Evolutionary conservation across 352 stramenopile genomes (phyloP), one percentile per base, ranked within the genome.

Genomic region (Pythium phragmitis): DNA sequence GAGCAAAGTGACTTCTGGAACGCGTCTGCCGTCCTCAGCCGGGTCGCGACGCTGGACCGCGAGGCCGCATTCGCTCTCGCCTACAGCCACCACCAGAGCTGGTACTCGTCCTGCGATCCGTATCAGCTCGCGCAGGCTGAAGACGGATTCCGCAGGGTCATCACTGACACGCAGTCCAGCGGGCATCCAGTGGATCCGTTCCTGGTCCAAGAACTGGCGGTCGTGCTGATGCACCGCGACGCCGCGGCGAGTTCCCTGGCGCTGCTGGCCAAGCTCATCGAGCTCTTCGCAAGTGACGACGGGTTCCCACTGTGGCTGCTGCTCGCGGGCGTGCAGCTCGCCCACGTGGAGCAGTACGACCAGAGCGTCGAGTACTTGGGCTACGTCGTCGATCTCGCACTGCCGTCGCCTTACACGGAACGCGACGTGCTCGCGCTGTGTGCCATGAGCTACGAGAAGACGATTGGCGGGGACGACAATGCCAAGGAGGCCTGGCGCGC

Each of bases 1-100:
- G 50, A 60, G 7, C 33, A 49, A 1, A 70, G 76, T 0, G 76
- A 90, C 56, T 88, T 87, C 33, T 89, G 77, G 81, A 81, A 82
- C 54, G 77, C 78, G 13, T 76, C 84, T 1, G 70, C 63, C 0
- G 57, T 88, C 17, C 60, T 92, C 2, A 3, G 57, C 55, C 0
- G 63, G 41, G 3, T 62, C 42, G 12, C 47, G 1, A 9, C 26
- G 0, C 7, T 69, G 45, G 58, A 70, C 43, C 13, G 53, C 28
- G 26, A 50, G 39, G 34, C 56, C 7, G 28, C 26, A 3, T 43
- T 83, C 13, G 57, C 68, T 7, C 73, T 91, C 21, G 84, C 80
- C 3, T 84, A 89, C 59, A 74, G 70, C 23, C 84, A 92, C 59
- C 81, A 91, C 73, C 81, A 80, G 75, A 54, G 75, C 7, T 92